Base-by-base conservation (phyloP, 331 rosid genomes). In the Spiraea crenata region DNA sequence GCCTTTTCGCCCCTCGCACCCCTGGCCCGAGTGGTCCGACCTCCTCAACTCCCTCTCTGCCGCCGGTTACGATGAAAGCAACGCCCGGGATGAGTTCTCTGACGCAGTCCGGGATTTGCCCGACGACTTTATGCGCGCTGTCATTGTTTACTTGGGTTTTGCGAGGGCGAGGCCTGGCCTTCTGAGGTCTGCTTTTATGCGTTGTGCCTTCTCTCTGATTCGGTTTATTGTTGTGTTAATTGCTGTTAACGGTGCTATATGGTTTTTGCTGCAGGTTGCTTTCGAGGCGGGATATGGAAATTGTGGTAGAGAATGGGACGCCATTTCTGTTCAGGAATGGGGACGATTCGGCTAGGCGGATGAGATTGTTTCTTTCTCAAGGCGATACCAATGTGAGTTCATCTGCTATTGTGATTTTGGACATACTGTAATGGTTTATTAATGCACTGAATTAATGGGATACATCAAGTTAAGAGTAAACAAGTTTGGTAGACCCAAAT, bases 11-110 rank as follows among this genome's bases (percentile, higher is more conserved):
- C 10, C 50, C 57, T 56, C 71, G 2, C 80, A 74, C 48, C 83
- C 82, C 2, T 90, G 88, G 87, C 88, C 85, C 16, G 96, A 93
- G 63, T 87, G 87, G 88, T 77, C 89, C 48, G 42, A 65, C 51
- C 82, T 93, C 49, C 69, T 89, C 54, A 34, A 76, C 37, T 80
- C 81, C 38, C 80, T 93, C 82, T 77, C 82, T 37, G 67, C 89
- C 72, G 63, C 82, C 69, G 90, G 87, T 4, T 84, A 82, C 63
- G 47, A 14, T 17, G 69, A 67, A 16, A 15, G 13, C 74, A 37
- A 70, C 35, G 59, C 47, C 37, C 81, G 47, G 9, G 67, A 41
- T 41, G 77, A 69, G 76, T 69, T 91, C 74, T 9, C 74, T 70
- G 51, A 39, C 13, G 65, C 65, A 19, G 69, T 54, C 16, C 38